These are phyloP conservation scores for Kockiozyma suomiensis DNA, from an alignment of 805 yeast species.

Conservation along the genomic window DNA sequence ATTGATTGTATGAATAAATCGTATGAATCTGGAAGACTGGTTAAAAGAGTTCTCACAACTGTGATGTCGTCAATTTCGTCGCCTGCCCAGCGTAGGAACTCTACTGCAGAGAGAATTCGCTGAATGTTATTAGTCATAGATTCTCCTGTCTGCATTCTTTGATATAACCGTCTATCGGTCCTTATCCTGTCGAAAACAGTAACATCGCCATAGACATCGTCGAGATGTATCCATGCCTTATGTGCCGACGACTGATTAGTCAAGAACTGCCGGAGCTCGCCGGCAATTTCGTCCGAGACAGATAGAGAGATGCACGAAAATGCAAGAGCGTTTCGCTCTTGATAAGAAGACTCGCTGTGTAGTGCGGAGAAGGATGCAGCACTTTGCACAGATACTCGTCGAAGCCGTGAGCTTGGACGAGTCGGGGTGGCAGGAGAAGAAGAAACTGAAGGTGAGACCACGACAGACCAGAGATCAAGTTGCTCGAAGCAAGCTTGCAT, in stretches of 20 bases:
- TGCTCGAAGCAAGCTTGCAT: constrained; percentile 8
- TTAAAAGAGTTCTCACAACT: constrained; percentile 17
- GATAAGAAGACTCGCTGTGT: background rate
- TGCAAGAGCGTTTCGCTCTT: constrained; percentile 9
- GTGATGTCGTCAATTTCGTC: constrained; percentile 11
- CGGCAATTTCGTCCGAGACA: constrained; percentile 5
- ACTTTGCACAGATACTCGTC: background rate
- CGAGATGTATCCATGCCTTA: constrained; percentile 19
- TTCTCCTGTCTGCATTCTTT: constrained; percentile 5
- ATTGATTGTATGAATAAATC: constrained; percentile 10
- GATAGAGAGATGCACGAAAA: constrained; percentile 14
- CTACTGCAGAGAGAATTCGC: constrained; percentile 6
- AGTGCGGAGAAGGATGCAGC: background rate
- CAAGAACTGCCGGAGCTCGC: background rate
- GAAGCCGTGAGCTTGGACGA: background rate
- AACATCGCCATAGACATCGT: constrained; percentile 6
- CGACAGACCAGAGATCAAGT: constrained; percentile 16
- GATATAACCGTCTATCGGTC: constrained; percentile 14
- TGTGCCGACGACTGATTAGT: background rate
- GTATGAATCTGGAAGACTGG: constrained; percentile 20
- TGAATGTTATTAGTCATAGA: constrained; percentile 2
- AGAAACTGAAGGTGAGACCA: background rate
- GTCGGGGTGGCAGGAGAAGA: background rate
- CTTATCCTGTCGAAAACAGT: constrained; percentile 15
- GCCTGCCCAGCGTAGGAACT: constrained; percentile 23